Percentiles rank a stretch among this genome's conserved stretches.
Conservation (phyloP, 345 rosid species). For the Salix viminalis region DNA sequence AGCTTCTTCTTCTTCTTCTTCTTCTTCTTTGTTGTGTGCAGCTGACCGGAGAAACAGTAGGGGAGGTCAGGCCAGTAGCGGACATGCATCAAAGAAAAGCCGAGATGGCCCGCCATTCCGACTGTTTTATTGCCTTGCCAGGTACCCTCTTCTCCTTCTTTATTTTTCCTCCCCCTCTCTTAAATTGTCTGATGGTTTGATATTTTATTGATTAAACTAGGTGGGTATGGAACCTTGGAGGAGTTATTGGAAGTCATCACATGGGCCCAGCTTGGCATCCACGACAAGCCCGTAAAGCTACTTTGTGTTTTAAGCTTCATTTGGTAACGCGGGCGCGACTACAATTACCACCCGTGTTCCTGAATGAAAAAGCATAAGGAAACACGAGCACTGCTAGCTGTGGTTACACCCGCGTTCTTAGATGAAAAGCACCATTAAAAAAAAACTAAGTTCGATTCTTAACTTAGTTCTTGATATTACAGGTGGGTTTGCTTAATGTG, state of each 20-base stretch:
- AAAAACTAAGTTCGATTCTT: neutral
- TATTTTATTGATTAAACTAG: constrained; percentile 10
- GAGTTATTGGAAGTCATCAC: constrained; percentile 44
- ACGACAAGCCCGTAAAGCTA: constrained; percentile 46
- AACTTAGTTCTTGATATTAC: neutral
- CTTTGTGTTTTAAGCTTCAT: neutral
- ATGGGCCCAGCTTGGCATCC: constrained; percentile 52
- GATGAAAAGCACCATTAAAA: no score
- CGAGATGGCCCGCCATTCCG: constrained; percentile 49
- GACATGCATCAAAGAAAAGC: constrained; percentile 54
- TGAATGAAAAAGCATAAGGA: neutral
- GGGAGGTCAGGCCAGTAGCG: constrained; percentile 42
- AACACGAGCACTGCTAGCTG: no score
- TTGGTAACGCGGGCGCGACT: neutral
- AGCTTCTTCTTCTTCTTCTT: neutral
- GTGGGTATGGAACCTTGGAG: constrained; percentile 50
- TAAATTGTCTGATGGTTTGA: neutral
- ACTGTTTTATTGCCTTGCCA: constrained; percentile 47
- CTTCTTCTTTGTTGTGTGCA: constrained; percentile 7
- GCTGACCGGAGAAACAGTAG: constrained; percentile 66
- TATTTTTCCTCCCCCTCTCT: neutral
- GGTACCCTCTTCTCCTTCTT: constrained; percentile 17
- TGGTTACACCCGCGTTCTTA: no score
- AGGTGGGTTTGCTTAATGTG: constrained; percentile 58
- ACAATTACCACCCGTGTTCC: neutral